phyloP scores from a whole-genome alignment of 2,329 filamentous ascomycete species.

The Coniochaeta prunicola region DNA sequence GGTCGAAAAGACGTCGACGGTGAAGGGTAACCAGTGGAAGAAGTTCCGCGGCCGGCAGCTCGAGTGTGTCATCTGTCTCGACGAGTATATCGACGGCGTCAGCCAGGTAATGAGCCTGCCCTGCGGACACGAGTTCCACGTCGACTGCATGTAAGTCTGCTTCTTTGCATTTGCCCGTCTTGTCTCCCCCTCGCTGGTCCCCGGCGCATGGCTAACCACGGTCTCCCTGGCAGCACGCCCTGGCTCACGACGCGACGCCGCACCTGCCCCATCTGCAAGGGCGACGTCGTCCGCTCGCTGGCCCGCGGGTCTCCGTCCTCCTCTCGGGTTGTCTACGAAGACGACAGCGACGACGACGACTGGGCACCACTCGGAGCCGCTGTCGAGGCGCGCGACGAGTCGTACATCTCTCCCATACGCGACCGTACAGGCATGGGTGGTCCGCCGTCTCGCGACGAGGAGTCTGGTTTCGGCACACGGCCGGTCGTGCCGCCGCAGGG shows the following conservation, averaged over 20 bases:
- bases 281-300: slow-evolving; percentile 76
- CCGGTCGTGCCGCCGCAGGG: neutral
- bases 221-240: slow-evolving; percentile 61
- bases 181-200: neutral
- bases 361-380: slow-evolving; percentile 14
- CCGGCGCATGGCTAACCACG: slow-evolving; percentile 3
- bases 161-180: neutral
- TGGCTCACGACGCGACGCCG: slow-evolving; percentile 93
- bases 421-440: neutral
- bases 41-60: slow-evolving; percentile 63
- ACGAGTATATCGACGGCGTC: slow-evolving; percentile 92
- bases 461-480: slow-evolving; percentile 7
- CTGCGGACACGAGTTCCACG: slow-evolving; percentile 97
- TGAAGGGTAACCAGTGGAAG: slow-evolving; percentile 49
- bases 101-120: slow-evolving; percentile 95
- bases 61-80: slow-evolving; percentile 93
- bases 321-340: slow-evolving; percentile 12
- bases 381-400: neutral
- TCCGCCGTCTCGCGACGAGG: neutral
- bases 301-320: slow-evolving; percentile 38
- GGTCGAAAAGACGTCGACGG: slow-evolving; percentile 36
- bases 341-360: slow-evolving; percentile 43
- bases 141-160: slow-evolving; percentile 86
- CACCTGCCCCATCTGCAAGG: slow-evolving; percentile 98
- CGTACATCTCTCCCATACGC: neutral